Percentiles rank a stretch among this genome's conserved stretches.
phyloP scores from a whole-genome alignment of 169 alveolate species.

The Plasmodium cynomolgi region DNA sequence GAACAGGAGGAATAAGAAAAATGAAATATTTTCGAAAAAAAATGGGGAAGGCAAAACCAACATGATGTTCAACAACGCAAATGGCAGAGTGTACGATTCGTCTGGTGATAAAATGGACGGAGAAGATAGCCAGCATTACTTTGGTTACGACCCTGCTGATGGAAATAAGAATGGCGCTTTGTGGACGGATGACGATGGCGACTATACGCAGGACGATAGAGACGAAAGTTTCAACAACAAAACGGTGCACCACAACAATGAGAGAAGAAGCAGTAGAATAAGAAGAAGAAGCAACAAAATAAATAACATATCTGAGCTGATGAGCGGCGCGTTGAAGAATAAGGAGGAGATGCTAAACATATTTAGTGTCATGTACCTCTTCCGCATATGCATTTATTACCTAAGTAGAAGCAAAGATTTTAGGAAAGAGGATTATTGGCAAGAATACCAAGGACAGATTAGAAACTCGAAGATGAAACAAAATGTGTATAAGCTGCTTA shows the following conservation, averaged over 20 bases:
- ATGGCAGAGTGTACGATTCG: neutral
- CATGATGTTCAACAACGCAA: neutral
- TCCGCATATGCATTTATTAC: constrained; percentile 87
- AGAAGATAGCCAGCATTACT: neutral
- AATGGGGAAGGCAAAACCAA: neutral
- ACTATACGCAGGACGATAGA: constrained; percentile 5
- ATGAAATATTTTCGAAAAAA: neutral
- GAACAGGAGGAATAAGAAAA: neutral
- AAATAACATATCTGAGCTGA: constrained; percentile 14
- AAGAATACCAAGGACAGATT: constrained; percentile 69
- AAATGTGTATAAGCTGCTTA: constrained; percentile 72
- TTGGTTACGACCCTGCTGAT: neutral
- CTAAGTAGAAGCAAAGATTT: constrained; percentile 84
- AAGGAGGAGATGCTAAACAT: constrained; percentile 74
- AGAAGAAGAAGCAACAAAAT: neutral
- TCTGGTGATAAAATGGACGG: neutral
- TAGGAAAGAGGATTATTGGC: constrained; percentile 85
- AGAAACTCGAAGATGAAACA: constrained; percentile 59
- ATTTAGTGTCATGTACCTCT: constrained; percentile 79
- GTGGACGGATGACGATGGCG: neutral
- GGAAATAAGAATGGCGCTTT: neutral
- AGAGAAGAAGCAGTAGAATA: neutral
- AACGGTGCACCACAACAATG: neutral
- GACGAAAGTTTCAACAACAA: neutral
- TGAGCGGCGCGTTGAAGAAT: constrained; percentile 2